These are phyloP conservation scores for Ocimum tenuiflorum DNA, from an alignment of 257 asterid genomes.

Conservation along the genomic window DNA sequence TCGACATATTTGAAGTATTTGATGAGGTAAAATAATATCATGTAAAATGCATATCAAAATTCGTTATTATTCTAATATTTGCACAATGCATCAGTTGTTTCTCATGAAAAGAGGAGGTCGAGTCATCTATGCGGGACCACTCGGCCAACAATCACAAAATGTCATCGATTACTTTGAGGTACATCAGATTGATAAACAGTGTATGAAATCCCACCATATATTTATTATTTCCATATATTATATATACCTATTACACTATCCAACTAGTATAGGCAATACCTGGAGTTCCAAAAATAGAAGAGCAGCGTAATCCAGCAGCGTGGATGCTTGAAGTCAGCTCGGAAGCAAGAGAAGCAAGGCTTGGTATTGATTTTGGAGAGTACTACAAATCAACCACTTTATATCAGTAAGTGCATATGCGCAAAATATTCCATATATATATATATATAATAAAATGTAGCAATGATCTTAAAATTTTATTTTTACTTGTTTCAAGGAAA, in stretches of 20 bases:
- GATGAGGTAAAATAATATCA: constrained; percentile 55
- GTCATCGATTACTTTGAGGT: constrained; percentile 56
- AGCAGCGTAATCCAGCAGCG: constrained; percentile 46
- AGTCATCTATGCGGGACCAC: constrained; percentile 54
- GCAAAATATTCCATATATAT: background rate
- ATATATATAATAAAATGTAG: background rate
- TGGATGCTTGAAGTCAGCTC: constrained; percentile 59
- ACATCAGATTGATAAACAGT: background rate
- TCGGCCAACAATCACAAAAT: constrained; percentile 43
- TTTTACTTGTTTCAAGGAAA: constrained; percentile 17
- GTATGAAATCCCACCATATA: no score
- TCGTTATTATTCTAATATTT: background rate
- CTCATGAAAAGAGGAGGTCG: constrained; percentile 65
- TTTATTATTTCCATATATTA: no score
- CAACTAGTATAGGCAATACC: constrained; percentile 31
- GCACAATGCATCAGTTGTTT: constrained; percentile 37
- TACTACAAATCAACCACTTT: constrained; percentile 41
- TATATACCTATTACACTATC: background rate
- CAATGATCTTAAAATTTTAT: background rate
- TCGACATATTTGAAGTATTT: constrained; percentile 59
- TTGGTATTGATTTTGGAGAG: constrained; percentile 45
- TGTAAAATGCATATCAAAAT: background rate
- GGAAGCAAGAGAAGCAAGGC: constrained; percentile 30
- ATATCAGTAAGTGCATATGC: constrained; percentile 28
- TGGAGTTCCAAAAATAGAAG: constrained; percentile 37